Percentiles rank a stretch among this genome's conserved stretches.
Evolutionary conservation across 192 early-diverging fungal genomes (phyloP).

Genomic region (Chytriomyces sp.): DNA sequence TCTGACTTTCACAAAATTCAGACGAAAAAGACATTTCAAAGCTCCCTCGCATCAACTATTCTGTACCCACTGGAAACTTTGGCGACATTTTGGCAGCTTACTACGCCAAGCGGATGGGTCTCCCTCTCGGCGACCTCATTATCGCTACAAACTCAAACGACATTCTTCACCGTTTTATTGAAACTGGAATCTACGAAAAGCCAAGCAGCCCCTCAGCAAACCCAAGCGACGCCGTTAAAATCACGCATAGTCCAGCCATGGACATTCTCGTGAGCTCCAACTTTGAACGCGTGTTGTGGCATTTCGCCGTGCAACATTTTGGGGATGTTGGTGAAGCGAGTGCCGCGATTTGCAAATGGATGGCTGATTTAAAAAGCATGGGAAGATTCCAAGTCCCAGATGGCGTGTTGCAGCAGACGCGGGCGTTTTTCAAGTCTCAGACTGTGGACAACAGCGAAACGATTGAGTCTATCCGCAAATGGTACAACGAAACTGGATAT

Average conservation of each 20-base stretch:
- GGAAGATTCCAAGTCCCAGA: slow-evolving; percentile 75
- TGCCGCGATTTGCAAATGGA: slow-evolving; percentile 61
- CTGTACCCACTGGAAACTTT: slow-evolving; percentile 98
- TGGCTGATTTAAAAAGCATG: slow-evolving; percentile 73
- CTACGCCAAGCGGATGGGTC: slow-evolving; percentile 88
- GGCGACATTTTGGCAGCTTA: slow-evolving; percentile 89
- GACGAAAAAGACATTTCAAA: slow-evolving; percentile 19
- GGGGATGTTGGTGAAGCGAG: slow-evolving; percentile 37
- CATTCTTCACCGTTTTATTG: slow-evolving; percentile 94
- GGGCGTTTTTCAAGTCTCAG: slow-evolving; percentile 74
- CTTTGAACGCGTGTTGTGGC: slow-evolving; percentile 98
- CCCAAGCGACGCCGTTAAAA: slow-evolving; percentile 58
- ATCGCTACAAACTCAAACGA: slow-evolving; percentile 98
- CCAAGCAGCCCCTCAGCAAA: slow-evolving; percentile 37
- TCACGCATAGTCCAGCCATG: slow-evolving; percentile 93
- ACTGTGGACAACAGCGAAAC: slow-evolving; percentile 78
- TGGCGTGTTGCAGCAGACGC: slow-evolving; percentile 67
- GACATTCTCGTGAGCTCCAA: slow-evolving; percentile 96
- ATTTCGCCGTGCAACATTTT: slow-evolving; percentile 52
- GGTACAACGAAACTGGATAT: slow-evolving; percentile 76
- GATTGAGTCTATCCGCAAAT: slow-evolving; percentile 66
- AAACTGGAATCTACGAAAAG: slow-evolving; percentile 84
- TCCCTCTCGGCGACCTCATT: slow-evolving; percentile 80
- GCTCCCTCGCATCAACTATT: slow-evolving; percentile 59
- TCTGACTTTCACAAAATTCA: background rate